Percentiles rank a stretch among this genome's conserved stretches.
These are phyloP conservation scores for Moesziomyces sp. DNA, from an alignment of 1,284 basidiomycete genomes.

Conservation along the genomic window DNA sequence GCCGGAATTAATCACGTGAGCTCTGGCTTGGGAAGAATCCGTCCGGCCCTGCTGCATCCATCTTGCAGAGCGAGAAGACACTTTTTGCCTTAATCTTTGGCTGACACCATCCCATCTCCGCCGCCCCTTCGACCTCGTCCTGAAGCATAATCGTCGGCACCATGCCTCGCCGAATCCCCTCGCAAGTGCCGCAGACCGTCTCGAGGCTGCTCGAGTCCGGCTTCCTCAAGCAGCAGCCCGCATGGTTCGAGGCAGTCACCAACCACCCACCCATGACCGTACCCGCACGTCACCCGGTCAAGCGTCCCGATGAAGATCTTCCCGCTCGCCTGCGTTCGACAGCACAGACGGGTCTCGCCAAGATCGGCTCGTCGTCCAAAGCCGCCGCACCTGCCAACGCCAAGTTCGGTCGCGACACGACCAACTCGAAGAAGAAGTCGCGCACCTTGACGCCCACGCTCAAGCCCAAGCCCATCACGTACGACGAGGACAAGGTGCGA, in stretches of 20 bases:
- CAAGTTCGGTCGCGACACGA: slow-evolving; percentile 35
- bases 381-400: slow-evolving; percentile 2
- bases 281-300: slow-evolving; percentile 78
- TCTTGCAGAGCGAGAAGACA: too few relatives aligned
- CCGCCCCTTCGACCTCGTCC: neutral
- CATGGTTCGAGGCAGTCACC: slow-evolving; percentile 86
- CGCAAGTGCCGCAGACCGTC: slow-evolving; percentile 87
- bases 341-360: slow-evolving; percentile 4
- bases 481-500: slow-evolving; percentile 86
- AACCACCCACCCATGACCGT: slow-evolving; percentile 87
- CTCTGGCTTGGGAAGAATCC: too few relatives aligned
- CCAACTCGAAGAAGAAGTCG: slow-evolving; percentile 54
- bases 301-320: slow-evolving; percentile 70
- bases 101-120: neutral
- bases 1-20: too few relatives aligned
- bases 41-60: too few relatives aligned
- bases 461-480: slow-evolving; percentile 77
- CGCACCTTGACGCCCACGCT: slow-evolving; percentile 72
- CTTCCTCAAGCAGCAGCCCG: slow-evolving; percentile 78
- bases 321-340: slow-evolving; percentile 39
- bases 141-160: neutral
- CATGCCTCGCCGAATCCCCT: slow-evolving; percentile 85
- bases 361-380: slow-evolving; percentile 30
- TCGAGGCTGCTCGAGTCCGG: slow-evolving; percentile 82
- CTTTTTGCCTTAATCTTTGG: too few relatives aligned